A percentile compares a stretch with the other conserved stretches of the same genome.
These are phyloP conservation scores for Cryptococcus neoformans DNA, from an alignment of 1,284 basidiomycete genomes.

Conservation along the genomic window DNA sequence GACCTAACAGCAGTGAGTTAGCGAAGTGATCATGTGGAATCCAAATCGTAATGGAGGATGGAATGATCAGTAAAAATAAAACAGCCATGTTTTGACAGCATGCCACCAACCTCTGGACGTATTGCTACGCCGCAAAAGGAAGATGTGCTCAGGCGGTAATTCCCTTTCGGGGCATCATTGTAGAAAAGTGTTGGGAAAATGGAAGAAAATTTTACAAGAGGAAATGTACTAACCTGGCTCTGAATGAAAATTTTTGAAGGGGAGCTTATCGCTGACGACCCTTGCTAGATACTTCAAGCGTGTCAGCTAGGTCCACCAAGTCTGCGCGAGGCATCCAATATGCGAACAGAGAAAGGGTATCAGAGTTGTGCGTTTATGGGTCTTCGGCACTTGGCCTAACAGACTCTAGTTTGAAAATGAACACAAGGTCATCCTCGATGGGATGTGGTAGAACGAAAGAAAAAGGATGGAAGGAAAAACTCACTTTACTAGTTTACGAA, in stretches of 20 bases:
- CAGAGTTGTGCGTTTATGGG: conserved; percentile 50
- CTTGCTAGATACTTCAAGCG: neutral
- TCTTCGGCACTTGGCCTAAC: conserved; percentile 50
- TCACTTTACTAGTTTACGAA: conserved; percentile 1
- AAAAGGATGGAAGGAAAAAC: neutral
- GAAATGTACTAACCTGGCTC: conserved; percentile 6
- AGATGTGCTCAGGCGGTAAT: conserved; percentile 48
- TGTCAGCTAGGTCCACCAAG: neutral
- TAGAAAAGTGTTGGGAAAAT: conserved; percentile 4
- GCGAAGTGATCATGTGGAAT: neutral
- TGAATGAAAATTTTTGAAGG: conserved; percentile 5
- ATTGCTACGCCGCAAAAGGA: conserved; percentile 24
- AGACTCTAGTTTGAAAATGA: conserved; percentile 51
- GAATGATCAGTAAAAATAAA: conserved; percentile 46
- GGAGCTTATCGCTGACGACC: conserved; percentile 15
- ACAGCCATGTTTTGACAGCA: conserved; percentile 51
- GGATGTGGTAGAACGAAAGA: conserved; percentile 3
- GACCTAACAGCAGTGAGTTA: conserved; percentile 2
- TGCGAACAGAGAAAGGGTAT: conserved; percentile 9
- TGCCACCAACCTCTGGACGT: conserved; percentile 19
- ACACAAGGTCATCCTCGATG: conserved; percentile 47
- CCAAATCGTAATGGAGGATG: no score
- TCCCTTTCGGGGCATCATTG: conserved; percentile 48
- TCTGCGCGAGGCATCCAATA: no score
- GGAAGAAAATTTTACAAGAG: neutral